phyloP scores from a whole-genome alignment of 2,329 filamentous ascomycete genomes.

The Fusarium oxysporum region DNA sequence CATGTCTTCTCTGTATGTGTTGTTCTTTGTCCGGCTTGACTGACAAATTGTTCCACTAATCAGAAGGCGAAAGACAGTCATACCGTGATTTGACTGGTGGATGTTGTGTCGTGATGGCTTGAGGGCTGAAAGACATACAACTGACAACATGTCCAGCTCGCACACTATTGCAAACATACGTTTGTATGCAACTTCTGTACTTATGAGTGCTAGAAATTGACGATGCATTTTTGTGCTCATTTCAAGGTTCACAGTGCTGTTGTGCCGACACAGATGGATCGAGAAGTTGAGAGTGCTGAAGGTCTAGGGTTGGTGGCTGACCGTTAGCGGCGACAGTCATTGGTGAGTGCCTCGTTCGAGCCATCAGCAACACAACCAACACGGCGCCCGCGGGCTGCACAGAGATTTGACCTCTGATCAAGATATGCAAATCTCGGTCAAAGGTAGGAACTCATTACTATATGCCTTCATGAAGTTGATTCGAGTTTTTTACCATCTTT shows the following conservation, averaged over 20 bases:
- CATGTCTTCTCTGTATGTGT: neutral
- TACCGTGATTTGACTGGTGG: conserved; percentile 1
- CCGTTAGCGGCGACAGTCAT: neutral
- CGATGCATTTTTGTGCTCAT: neutral
- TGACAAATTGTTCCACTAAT: conserved; percentile 22
- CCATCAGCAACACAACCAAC: neutral
- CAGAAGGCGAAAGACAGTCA: neutral
- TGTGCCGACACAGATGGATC: neutral
- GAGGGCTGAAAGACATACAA: neutral
- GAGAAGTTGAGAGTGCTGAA: neutral
- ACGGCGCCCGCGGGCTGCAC: neutral
- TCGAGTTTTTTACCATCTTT: accelerated
- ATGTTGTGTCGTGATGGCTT: neutral
- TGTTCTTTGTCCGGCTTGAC: neutral
- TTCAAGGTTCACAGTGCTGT: too few relatives aligned
- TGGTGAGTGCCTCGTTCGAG: neutral
- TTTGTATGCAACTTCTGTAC: too few relatives aligned
- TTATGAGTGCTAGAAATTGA: neutral
- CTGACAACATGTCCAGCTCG: neutral
- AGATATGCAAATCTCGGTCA: too few relatives aligned
- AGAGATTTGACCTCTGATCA: neutral
- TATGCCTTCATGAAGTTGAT: neutral
- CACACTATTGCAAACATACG: too few relatives aligned
- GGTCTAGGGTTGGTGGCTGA: conserved; percentile 17
- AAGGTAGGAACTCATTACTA: neutral